A percentile compares a stretch with the other conserved stretches of the same genome.
phyloP scores from a whole-genome alignment of 306 rosid genomes.

The Vigna unguiculata region DNA sequence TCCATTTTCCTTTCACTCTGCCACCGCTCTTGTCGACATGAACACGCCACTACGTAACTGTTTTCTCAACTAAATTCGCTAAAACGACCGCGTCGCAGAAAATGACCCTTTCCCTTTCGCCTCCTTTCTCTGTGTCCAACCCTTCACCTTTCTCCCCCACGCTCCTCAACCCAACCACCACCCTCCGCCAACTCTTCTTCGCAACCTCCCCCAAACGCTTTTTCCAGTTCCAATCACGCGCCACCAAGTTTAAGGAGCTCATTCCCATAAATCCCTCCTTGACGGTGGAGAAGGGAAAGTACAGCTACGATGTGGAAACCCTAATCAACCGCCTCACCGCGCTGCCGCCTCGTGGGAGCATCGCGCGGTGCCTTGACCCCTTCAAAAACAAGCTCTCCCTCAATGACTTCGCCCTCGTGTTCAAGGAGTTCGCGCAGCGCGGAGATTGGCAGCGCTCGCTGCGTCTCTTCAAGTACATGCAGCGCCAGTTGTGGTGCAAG shows the following conservation, averaged over 20 bases:
- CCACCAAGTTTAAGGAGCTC: conserved; percentile 72
- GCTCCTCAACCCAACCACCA: conserved; percentile 47
- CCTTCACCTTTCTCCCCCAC: conserved; percentile 55
- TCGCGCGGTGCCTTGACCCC: conserved; percentile 91
- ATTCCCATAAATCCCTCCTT: conserved; percentile 81
- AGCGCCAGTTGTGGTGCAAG: conserved; percentile 98
- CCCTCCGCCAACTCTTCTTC: conserved; percentile 40
- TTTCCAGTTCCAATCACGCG: conserved; percentile 49
- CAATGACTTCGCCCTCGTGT: conserved; percentile 88
- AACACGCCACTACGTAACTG: conserved; percentile 12
- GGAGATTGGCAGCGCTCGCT: conserved; percentile 95
- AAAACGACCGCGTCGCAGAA: conserved; percentile 46
- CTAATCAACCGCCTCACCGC: conserved; percentile 87
- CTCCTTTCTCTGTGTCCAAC: conserved; percentile 57
- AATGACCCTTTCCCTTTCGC: conserved; percentile 67
- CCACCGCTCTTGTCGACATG: background rate
- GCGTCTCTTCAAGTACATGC: conserved; percentile 91
- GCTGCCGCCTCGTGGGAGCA: conserved; percentile 96
- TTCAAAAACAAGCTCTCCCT: conserved; percentile 90
- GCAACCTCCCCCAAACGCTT: background rate
- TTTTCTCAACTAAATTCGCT: conserved; percentile 33
- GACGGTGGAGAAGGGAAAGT: conserved; percentile 85
- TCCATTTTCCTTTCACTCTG: background rate
- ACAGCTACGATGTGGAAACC: conserved; percentile 92
- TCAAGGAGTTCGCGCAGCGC: conserved; percentile 95